A percentile compares a stretch with the other conserved stretches of the same genome.
Evolutionary conservation across 495 filamentous ascomycete species (phyloP).

Genomic region (Sporormia fimetaria): DNA sequence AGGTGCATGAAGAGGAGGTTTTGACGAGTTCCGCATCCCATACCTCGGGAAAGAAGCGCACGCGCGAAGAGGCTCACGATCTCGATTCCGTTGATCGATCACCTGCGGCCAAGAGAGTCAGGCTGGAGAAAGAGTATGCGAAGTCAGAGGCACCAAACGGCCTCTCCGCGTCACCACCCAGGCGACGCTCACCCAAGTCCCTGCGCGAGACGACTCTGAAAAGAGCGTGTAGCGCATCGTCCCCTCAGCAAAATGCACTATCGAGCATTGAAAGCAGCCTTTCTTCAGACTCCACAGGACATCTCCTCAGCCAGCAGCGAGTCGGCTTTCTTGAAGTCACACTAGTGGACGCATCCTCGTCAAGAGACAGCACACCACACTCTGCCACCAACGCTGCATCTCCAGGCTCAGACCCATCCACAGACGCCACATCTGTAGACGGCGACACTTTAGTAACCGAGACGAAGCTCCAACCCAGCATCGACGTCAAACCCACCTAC

Average conservation of each 20-base stretch:
- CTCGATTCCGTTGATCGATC: neutral
- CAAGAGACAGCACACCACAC: constrained; percentile 7
- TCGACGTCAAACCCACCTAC: neutral
- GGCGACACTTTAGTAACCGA: constrained; percentile 10
- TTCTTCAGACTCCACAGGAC: constrained; percentile 3
- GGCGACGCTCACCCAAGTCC: neutral
- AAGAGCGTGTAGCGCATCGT: constrained; percentile 18
- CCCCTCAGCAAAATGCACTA: constrained; percentile 15
- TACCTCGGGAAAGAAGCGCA: constrained; percentile 26
- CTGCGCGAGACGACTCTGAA: constrained; percentile 6
- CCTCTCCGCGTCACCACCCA: constrained; percentile 2
- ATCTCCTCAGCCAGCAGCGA: constrained; percentile 20
- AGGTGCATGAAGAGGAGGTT: constrained; percentile 5
- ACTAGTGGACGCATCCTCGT: constrained; percentile 14
- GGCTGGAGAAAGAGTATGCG: neutral
- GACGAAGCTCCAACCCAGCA: constrained; percentile 4
- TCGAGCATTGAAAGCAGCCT: constrained; percentile 19
- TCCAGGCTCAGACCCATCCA: constrained; percentile 15
- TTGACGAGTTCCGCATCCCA: constrained; percentile 4
- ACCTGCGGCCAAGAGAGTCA: constrained; percentile 9
- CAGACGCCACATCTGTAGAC: constrained; percentile 22
- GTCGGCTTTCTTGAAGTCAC: constrained; percentile 14
- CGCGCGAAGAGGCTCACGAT: constrained; percentile 6
- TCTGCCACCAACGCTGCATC: constrained; percentile 9
- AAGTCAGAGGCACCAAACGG: neutral